Percentiles rank a stretch among this genome's conserved stretches.
Conservation (phyloP, 2,329 filamentous ascomycete species). For the Beauveria sp. region DNA sequence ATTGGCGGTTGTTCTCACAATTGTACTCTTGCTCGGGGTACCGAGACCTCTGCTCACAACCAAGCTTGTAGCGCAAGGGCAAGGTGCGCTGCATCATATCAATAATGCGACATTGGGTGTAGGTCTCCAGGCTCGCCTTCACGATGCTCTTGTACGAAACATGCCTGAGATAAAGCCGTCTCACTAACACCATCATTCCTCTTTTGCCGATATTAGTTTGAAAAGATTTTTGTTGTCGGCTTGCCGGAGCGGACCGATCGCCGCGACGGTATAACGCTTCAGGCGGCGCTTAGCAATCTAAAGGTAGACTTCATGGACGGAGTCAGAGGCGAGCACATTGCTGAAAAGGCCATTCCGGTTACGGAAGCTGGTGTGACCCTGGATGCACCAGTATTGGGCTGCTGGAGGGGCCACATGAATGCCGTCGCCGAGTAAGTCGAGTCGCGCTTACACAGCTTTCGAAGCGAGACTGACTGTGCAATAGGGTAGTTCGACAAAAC, state of each 20-base stretch:
- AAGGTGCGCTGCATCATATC: neutral
- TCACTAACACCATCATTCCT: no score
- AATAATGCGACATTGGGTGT: conserved; percentile 6
- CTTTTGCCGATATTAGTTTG: conserved; percentile 31
- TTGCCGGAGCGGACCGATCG: conserved; percentile 43
- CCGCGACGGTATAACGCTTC: conserved; percentile 40
- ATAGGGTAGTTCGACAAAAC: conserved; percentile 33
- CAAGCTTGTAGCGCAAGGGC: neutral
- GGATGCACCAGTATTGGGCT: conserved; percentile 21
- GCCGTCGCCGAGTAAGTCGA: conserved; percentile 23
- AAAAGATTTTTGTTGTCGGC: conserved; percentile 46
- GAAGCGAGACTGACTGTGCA: neutral
- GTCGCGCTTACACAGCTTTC: conserved; percentile 12
- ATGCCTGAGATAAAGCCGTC: no score
- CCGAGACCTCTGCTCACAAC: neutral
- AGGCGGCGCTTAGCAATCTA: conserved; percentile 36
- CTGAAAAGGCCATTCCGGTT: conserved; percentile 30
- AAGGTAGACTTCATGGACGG: conserved; percentile 40
- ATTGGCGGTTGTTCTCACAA: neutral
- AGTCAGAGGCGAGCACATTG: conserved; percentile 28
- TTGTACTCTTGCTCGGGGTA: neutral
- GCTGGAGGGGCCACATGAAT: conserved; percentile 34
- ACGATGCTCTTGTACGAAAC: no score
- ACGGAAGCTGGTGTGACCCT: conserved; percentile 24
- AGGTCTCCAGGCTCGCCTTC: neutral